Base-by-base conservation (phyloP, 805 yeast species). In the Saturnispora kantuleensis region DNA sequence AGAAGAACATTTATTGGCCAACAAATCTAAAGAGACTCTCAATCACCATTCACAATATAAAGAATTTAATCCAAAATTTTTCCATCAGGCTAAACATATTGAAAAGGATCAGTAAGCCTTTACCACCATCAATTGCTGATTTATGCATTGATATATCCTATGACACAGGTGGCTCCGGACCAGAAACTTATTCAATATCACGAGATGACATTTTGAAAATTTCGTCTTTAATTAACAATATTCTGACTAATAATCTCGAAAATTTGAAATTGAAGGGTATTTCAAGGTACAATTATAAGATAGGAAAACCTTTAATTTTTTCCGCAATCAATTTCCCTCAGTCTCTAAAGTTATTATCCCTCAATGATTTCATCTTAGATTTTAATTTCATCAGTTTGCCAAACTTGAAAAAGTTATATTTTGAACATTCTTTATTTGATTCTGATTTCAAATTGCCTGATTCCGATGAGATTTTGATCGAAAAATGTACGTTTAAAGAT, bases 371-470 rank as follows among this genome's bases (percentile, higher is more conserved):
- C 37, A 56, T 58, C 35, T 41, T 58, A 34, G 63, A 58, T 41
- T 53, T 52, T 43, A 58, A 58, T 47, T 54, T 52, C 37, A 48
- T 50, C 13, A 48, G 49, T 32, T 45, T 58, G 31, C 59, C 60
- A 29, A 48, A 52, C 17, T 50, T 58, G 44, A 51, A 51, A 41
- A 58, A 50, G 35, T 39, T 58, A 12, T 56, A 52, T 41, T 50
- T 58, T 41, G 63, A 58, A 37, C 63, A 58, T 39, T 58, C 63
- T n/a, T 48, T 58, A 41, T 55, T 58, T 45, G 63, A 58, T 45
- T 56, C 59, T 1, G 60, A 58, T 35, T 58, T 57, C 47, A 53
- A 51, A 44, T 47, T 58, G 38, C 63, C 63, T 5, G 47, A 42
- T 33, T 54, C 60, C 3, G 54, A 55, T 41, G 60, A 57, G 44